Evolutionary conservation across 2,329 filamentous ascomycete species (phyloP).

Genomic region (Pseudocercospora musae): DNA sequence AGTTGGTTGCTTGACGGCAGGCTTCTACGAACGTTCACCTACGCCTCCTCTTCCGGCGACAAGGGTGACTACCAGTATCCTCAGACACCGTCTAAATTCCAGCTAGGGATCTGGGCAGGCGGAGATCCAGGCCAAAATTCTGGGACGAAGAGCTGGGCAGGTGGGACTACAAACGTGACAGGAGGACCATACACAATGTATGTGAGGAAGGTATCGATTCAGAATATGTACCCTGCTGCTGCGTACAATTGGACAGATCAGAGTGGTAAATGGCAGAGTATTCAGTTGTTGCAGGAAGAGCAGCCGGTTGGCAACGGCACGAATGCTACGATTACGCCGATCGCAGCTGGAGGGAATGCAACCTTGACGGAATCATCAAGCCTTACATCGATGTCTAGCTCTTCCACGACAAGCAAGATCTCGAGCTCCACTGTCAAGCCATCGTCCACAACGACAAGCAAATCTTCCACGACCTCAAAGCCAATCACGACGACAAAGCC

Average conservation of each 20-base stretch:
- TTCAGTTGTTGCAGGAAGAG: constrained; percentile 24
- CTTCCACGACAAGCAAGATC: background rate
- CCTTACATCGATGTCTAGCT: background rate
- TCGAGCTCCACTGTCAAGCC: background rate
- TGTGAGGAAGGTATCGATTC: constrained; percentile 50
- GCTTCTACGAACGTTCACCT: constrained; percentile 65
- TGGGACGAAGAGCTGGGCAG: constrained; percentile 62
- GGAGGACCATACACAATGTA: constrained; percentile 52
- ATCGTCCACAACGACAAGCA: background rate
- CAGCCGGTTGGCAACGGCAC: background rate
- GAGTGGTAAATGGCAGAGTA: constrained; percentile 48
- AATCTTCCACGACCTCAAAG: background rate
- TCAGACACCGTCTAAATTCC: constrained; percentile 70
- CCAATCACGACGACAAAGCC: background rate
- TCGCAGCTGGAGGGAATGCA: background rate
- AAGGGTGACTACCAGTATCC: constrained; percentile 60
- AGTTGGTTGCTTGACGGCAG: constrained; percentile 68
- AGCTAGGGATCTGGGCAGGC: constrained; percentile 47
- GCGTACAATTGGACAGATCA: constrained; percentile 51
- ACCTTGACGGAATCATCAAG: background rate
- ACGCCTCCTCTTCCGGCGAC: constrained; percentile 57
- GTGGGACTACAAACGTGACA: constrained; percentile 52
- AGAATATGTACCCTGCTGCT: constrained; percentile 51
- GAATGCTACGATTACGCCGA: background rate
- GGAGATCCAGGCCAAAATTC: constrained; percentile 38